Percentiles rank a stretch among this genome's conserved stretches.
These are phyloP conservation scores for Hypoxylon sp. DNA, from an alignment of 2,329 filamentous ascomycete species.

Conservation along the genomic window DNA sequence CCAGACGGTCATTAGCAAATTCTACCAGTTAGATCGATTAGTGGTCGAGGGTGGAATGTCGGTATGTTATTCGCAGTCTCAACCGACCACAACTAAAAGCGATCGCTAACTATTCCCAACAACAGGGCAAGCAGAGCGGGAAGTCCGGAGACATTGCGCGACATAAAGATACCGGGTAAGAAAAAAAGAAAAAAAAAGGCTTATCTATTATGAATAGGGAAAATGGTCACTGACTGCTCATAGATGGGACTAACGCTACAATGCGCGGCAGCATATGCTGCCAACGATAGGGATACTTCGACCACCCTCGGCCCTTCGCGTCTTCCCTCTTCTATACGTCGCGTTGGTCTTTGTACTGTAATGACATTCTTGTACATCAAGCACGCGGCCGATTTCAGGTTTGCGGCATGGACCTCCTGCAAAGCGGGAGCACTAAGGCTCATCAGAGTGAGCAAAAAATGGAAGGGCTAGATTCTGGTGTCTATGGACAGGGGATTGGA, in stretches of 20 bases:
- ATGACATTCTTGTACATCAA: constrained; percentile 42
- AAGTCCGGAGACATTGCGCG: constrained; percentile 76
- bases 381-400: constrained; percentile 25
- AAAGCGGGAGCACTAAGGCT: constrained; percentile 11
- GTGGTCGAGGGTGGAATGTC: constrained; percentile 91
- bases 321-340: constrained; percentile 19
- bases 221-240: constrained; percentile 19
- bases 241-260: constrained; percentile 54
- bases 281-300: constrained; percentile 4
- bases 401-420: constrained; percentile 9
- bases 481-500: not conserved
- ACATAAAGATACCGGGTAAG: constrained; percentile 85
- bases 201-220: constrained; percentile 2
- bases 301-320: constrained; percentile 9
- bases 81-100: not conserved
- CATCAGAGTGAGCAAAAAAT: constrained; percentile 6
- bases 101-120: constrained; percentile 8
- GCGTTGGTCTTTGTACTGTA: constrained; percentile 37
- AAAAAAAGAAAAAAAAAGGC: constrained; percentile 60
- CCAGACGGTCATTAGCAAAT: constrained; percentile 94
- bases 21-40: constrained; percentile 91
- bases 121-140: constrained; percentile 78
- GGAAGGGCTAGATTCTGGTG: constrained; percentile 8
- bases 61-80: constrained; percentile 64
- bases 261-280: not conserved